Percentiles rank a stretch among this genome's conserved stretches.
Conservation (phyloP, 2,329 filamentous ascomycete genomes). For the Ceratocystis harringtonii region DNA sequence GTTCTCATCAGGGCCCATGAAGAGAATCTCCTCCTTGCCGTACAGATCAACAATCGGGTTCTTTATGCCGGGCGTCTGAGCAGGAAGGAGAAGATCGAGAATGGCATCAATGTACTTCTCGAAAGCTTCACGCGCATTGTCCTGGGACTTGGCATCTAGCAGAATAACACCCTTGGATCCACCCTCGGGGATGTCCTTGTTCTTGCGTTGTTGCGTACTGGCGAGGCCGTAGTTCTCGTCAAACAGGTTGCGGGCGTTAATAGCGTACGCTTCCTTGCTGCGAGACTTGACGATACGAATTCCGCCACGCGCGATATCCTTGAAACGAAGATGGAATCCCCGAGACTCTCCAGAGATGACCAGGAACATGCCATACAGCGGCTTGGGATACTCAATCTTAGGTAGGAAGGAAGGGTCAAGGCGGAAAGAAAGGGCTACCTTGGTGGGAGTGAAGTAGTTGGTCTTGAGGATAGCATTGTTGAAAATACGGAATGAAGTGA, state of each 20-base stretch:
- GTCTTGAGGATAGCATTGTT: constrained; percentile 90
- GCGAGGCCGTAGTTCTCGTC: constrained; percentile 98
- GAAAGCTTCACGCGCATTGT: constrained; percentile 81
- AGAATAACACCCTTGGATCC: constrained; percentile 96
- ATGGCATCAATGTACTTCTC: constrained; percentile 99
- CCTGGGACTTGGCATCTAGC: constrained; percentile 83
- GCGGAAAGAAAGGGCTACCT: constrained; percentile 94
- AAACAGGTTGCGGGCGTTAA: constrained; percentile 91
- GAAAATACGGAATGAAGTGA: constrained; percentile 92
- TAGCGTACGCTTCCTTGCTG: constrained; percentile 87
- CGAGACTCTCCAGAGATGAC: constrained; percentile 94
- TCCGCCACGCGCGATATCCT: constrained; percentile 89
- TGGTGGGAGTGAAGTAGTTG: constrained; percentile 93
- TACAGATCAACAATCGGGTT: constrained; percentile 94
- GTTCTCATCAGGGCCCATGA: constrained; percentile 98
- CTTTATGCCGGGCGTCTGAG: constrained; percentile 90
- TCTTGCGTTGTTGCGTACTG: constrained; percentile 98
- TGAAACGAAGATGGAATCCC: constrained; percentile 93
- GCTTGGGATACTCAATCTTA: constrained; percentile 80
- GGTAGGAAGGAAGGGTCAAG: constrained; percentile 81
- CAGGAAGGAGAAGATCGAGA: constrained; percentile 79
- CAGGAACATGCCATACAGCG: constrained; percentile 94
- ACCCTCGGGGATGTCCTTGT: constrained; percentile 98
- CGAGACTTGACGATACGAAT: constrained; percentile 98
- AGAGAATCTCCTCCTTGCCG: constrained; percentile 89